Conservation (phyloP, 345 rosid species). For the Boechera divaricarpa region DNA sequence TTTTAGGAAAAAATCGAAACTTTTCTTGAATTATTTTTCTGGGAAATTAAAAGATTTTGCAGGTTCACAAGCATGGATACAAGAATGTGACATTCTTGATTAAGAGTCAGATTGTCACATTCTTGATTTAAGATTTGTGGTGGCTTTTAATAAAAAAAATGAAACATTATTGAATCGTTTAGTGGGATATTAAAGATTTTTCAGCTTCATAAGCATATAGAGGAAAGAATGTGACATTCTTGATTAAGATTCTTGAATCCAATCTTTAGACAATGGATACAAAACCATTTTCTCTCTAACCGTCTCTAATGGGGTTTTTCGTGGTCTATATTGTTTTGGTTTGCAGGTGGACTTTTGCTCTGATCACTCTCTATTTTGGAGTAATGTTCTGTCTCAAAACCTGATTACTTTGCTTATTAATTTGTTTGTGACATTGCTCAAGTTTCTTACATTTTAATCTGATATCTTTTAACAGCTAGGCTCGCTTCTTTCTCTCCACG, state of each 20-base stretch:
- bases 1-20: background rate
- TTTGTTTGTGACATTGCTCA: conserved; percentile 14
- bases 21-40: background rate
- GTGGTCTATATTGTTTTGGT: conserved; percentile 37
- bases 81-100: background rate
- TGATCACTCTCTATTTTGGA: conserved; percentile 80
- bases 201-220: background rate
- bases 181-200: background rate
- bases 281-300: background rate
- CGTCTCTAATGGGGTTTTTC: conserved; percentile 9
- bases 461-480: conserved; percentile 63
- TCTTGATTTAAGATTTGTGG: conserved; percentile 19
- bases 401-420: background rate
- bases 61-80: background rate
- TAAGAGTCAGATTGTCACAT: conserved; percentile 9
- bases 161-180: background rate
- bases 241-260: background rate
- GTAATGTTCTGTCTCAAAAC: conserved; percentile 51
- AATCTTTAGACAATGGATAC: background rate
- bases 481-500: conserved; percentile 66
- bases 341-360: conserved; percentile 89
- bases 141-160: background rate
- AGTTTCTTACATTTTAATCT: conserved; percentile 28
- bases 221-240: background rate
- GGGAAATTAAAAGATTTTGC: background rate